phyloP scores from a whole-genome alignment of 306 rosid species.

The Biancaea sappan region DNA sequence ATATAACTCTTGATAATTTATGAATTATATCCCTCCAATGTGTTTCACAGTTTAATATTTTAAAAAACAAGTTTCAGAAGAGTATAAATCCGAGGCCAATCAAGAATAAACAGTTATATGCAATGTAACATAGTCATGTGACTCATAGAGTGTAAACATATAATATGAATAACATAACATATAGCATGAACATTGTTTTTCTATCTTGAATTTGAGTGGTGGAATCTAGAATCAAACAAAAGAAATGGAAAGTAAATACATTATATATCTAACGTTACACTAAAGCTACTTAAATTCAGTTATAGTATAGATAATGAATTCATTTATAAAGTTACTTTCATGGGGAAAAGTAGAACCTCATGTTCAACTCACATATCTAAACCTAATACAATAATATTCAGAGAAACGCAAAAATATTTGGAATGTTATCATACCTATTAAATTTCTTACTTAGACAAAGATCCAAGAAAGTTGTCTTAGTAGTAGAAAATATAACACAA shows the following conservation, averaged over 20 bases:
- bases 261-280: background rate
- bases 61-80: too few relatives aligned
- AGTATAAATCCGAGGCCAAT: too few relatives aligned
- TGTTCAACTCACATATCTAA: constrained; percentile 8
- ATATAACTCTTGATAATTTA: too few relatives aligned
- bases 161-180: background rate
- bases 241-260: background rate
- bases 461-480: background rate
- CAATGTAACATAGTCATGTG: background rate
- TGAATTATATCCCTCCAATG: too few relatives aligned
- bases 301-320: background rate
- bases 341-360: background rate
- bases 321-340: background rate
- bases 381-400: background rate
- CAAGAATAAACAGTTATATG: background rate
- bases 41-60: too few relatives aligned
- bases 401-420: background rate
- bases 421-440: too few relatives aligned
- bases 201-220: background rate
- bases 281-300: background rate
- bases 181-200: constrained; percentile 6
- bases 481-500: background rate
- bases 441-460: background rate
- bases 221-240: constrained; percentile 20
- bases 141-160: background rate